These are phyloP conservation scores for Leccinum obscurum DNA, from an alignment of 768 basidiomycete genomes.

Conservation along the genomic window DNA sequence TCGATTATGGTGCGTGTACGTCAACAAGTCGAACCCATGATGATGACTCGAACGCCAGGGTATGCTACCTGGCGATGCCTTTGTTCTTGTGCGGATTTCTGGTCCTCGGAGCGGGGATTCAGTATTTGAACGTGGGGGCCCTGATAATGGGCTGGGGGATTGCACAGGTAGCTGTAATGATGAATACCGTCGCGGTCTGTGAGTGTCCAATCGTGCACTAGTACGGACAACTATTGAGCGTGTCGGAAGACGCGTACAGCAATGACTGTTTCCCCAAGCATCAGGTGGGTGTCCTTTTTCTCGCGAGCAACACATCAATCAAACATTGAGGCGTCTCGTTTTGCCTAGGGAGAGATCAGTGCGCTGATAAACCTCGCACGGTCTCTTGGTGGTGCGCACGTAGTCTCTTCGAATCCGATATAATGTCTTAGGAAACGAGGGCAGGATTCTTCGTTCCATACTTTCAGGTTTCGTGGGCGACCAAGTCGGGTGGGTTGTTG, in stretches of 20 bases:
- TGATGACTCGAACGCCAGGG: constrained; percentile 18
- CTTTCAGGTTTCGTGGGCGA: constrained; percentile 43
- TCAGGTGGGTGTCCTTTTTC: constrained; percentile 19
- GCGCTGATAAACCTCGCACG: constrained; percentile 45
- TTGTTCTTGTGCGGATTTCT: constrained; percentile 43
- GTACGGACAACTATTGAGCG: not conserved
- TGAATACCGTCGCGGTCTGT: constrained; percentile 44
- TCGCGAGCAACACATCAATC: not conserved
- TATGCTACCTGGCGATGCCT: constrained; percentile 40
- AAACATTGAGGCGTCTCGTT: not conserved
- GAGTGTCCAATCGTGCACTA: constrained; percentile 7
- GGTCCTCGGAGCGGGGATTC: constrained; percentile 40
- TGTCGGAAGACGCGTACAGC: constrained; percentile 36
- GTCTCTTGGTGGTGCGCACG: constrained; percentile 28
- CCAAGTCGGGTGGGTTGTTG: constrained; percentile 33
- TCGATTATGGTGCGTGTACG: constrained; percentile 38
- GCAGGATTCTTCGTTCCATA: constrained; percentile 40
- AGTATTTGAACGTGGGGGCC: constrained; percentile 30
- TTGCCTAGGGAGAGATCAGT: constrained; percentile 39
- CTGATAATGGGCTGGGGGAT: constrained; percentile 48
- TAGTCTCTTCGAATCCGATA: not conserved
- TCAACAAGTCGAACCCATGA: not conserved
- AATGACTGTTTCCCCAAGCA: constrained; percentile 39
- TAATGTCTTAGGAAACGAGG: not conserved
- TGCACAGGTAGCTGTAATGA: constrained; percentile 36